Percentiles rank a stretch among this genome's conserved stretches.
Evolutionary conservation across 1,139 yeast species (phyloP).

Genomic region (Candida tropicalis): DNA sequence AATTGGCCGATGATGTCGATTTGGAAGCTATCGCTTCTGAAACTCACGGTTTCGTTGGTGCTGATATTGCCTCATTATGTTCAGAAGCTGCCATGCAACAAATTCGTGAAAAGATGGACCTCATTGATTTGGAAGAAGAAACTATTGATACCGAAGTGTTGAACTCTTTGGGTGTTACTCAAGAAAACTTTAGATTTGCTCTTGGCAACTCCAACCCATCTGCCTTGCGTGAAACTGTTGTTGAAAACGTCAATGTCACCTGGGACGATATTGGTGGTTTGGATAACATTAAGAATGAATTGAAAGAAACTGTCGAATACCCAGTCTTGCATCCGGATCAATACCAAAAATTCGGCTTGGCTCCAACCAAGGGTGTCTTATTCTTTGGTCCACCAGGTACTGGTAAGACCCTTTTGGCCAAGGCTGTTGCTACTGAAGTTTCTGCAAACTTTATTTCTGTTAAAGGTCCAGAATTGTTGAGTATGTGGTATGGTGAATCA

Average conservation of each 20-base stretch:
- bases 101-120: constrained; percentile 98
- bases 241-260: constrained; percentile 95
- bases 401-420: constrained; percentile 96
- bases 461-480: constrained; percentile 94
- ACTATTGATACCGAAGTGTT: constrained; percentile 97
- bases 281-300: constrained; percentile 92
- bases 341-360: constrained; percentile 94
- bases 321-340: constrained; percentile 99
- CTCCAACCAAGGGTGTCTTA: constrained; percentile 97
- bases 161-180: constrained; percentile 95
- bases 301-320: constrained; percentile 97
- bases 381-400: constrained; percentile 99
- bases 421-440: constrained; percentile 98
- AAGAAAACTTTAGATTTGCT: constrained; percentile 98
- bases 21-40: constrained; percentile 77
- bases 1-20: constrained; percentile 91
- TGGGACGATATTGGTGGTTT: constrained; percentile 98
- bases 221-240: constrained; percentile 98
- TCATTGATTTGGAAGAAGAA: constrained; percentile 95
- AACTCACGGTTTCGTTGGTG: constrained; percentile 99
- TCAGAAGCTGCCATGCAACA: constrained; percentile 96
- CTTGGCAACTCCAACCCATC: constrained; percentile 98
- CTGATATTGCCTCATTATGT: constrained; percentile 79
- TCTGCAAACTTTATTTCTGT: constrained; percentile 96
- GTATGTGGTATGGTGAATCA: constrained; percentile 99